Evolutionary conservation across 83 land plant species (phyloP), one percentile per base, ranked within the genome.

Genomic region (Thuja plicata): DNA sequence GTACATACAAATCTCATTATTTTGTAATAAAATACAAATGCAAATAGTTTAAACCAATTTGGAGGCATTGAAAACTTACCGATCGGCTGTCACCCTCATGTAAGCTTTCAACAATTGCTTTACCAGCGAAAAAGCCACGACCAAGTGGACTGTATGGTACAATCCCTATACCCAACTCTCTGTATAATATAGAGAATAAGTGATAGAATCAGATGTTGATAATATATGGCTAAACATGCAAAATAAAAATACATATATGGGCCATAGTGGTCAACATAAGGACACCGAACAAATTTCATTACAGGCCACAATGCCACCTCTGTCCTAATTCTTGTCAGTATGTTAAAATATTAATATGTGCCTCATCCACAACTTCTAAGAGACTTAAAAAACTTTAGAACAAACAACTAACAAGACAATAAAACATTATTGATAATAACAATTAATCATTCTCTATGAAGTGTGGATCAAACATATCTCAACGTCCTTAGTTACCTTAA

Each of bases 101-200:
- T 27, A 92, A 60, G 24, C 78, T 70, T 40, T 89, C 92, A 46
- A 89, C 89, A 60, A 90, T 46, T 55, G 82, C 90, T 73, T 92
- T 89, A n/a, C 97, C 97, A 71, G 60, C 91, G 86, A 96, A 94
- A 73, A 96, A 94, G 13, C 97, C 97, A 46, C 90, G 89, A 40
- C 97, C 97, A 32, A 96, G 91, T 40, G 96, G 96, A 82, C 96
- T 94, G 81, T 96, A 96, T 71, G 95, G 90, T 52, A 96, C 97
- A 66, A 95, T 91, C 19, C 95, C 95, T 74, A 94, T 94, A 3
- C 95, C 95, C 76, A 94, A 94, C 85, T 94, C 94, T 76, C 94
- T 94, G 88, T 34, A 87, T 17, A 55, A 8, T 21, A 78, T 71
- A 19, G 13, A 37, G 34, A 8, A 85, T 8, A 37, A 66, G 27